A percentile compares a stretch with the other conserved stretches of the same genome.
These are phyloP conservation scores for Pseudogymnoascus sp. DNA, from an alignment of 2,329 filamentous ascomycete genomes.

Conservation along the genomic window DNA sequence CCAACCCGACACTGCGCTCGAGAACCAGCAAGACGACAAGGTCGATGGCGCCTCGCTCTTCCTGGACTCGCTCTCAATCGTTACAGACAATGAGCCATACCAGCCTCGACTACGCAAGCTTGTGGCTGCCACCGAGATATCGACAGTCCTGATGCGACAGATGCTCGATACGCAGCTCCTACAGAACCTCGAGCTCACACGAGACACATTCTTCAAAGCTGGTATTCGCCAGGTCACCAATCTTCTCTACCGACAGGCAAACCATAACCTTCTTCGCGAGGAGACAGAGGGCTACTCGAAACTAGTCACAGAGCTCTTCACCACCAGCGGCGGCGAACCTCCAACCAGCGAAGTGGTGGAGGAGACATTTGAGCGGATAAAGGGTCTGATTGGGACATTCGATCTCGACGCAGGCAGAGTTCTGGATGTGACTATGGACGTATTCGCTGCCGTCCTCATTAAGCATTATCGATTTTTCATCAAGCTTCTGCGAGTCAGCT, in stretches of 20 bases:
- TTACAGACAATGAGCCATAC: constrained; percentile 55
- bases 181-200: constrained; percentile 69
- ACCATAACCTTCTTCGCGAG: constrained; percentile 91
- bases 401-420: constrained; percentile 93
- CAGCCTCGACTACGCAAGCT: constrained; percentile 55
- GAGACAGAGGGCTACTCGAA: constrained; percentile 97
- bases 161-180: constrained; percentile 75
- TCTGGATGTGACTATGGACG: constrained; percentile 87
- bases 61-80: constrained; percentile 73
- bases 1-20: constrained; percentile 42
- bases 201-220: constrained; percentile 75
- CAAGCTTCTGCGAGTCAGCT: constrained; percentile 82
- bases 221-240: constrained; percentile 89
- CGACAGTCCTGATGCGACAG: constrained; percentile 65
- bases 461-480: constrained; percentile 93
- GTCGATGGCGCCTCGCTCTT: constrained; percentile 66
- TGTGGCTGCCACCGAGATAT: constrained; percentile 64
- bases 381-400: constrained; percentile 92
- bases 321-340: constrained; percentile 68
- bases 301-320: constrained; percentile 90
- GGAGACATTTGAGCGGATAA: constrained; percentile 84
- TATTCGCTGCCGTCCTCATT: constrained; percentile 87
- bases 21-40: constrained; percentile 42
- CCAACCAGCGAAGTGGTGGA: constrained; percentile 71
- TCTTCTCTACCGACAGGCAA: constrained; percentile 87